Base-by-base conservation (phyloP, 1,284 basidiomycete species). In the Cystobasidiaceae sp. region DNA sequence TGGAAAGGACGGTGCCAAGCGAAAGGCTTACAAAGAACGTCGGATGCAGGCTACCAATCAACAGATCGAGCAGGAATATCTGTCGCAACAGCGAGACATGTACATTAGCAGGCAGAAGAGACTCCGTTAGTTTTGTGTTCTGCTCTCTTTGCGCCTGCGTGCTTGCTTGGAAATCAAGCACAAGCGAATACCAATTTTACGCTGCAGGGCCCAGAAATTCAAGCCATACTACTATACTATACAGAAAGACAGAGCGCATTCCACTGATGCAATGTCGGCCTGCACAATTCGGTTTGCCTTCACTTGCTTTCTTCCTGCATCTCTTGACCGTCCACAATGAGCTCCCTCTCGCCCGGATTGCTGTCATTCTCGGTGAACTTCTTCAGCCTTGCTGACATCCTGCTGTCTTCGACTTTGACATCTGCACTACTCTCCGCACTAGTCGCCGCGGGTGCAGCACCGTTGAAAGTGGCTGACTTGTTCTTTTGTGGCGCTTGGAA, bases 1-100 rank as follows among this genome's bases (percentile, higher is more conserved):
- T 0, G 96, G 92, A 4, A 81, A 85, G 71, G 89, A 93, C 75
- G 93, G 93, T 3, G 28, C 58, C 15, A 56, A 59, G 27, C 55
- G 32, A 44, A 34, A 52, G n/a, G 61, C 45, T 23, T 28, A 28
- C 2, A 59, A 49, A 34, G 57, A 44, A 41, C 44, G 48, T 45
- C 54, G 27, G 44, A 28, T 55, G 21, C 51, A 27, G 11, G 56
- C 32, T 33, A 27, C 27, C 19, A 19, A 11, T 3, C 9, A 25
- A 7, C 34, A 41, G 11, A 23, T 56, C 13, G 54, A 56, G 27
- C 34, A 37, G 30, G 13, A 56, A n/a, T 56, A 56, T 44, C 54
- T 43, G 28, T 27, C n/a, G 19, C 45, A 48, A 19, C 45, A 59
- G 45, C 8, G 19, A n/a, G 27, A n/a, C 32, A 17, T 46, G n/a